Base-by-base conservation (phyloP, 768 basidiomycete species). In the Clitopilus hobsonii region DNA sequence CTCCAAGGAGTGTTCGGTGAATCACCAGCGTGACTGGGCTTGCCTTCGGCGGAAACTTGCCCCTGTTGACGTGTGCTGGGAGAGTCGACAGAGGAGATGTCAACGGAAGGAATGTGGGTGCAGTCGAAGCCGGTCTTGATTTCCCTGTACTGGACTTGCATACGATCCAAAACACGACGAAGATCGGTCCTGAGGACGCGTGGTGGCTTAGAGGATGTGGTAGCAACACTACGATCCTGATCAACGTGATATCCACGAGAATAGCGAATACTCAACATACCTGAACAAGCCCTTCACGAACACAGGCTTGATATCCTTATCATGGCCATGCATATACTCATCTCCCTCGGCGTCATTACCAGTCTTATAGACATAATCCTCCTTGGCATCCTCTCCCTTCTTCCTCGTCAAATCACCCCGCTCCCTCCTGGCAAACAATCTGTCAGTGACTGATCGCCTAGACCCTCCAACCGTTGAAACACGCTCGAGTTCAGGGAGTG, bases 201-300 rank as follows among this genome's bases (percentile, higher is more conserved):
- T 4, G 93, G 89, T 5, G 91, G 66, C 65, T 96, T 98, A 4
- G 94, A 94, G 24, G 94, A 90, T 1, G 97, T 99, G 6, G 97
- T 99, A 5, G 92, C 88, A 38, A 99, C 97, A 61, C 93, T 92
- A 59, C 36, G 58, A 32, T 48, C 49, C 54, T 30, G 45, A 29
- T 55, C 45, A 57, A 28, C 28, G 49, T 50, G 32, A 52, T 52
- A 49, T 38, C 47, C 56, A 49, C 27, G 4, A 14, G 38, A 47
- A 38, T 6, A 54, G 10, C 13, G 11, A 53, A 13, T 30, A 56
- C 27, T 53, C 38, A 51, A 29, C 51, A 60, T 58, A 91, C 87
- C 91, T 94, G 74, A 99, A 98, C 49, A 99, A 66, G 5, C 97
- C 97, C 72, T 98, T 99, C 64, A 98, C 73, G 72, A 92, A 96